These are phyloP conservation scores for Blastobotrys indianensis DNA, from an alignment of 1,139 yeast species.

Conservation along the genomic window DNA sequence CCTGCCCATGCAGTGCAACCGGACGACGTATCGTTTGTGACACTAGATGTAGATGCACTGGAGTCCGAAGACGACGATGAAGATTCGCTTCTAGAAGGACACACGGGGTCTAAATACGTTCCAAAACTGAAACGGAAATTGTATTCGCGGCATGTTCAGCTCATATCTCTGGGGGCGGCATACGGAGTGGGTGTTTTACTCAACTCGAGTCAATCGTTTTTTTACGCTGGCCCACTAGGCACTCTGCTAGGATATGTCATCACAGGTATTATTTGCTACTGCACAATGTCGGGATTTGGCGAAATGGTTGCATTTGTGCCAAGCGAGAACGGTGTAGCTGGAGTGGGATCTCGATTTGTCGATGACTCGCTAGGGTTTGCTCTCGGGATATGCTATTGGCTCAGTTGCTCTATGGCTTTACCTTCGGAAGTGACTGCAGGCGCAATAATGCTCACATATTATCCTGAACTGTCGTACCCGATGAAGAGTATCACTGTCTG, in stretches of 20 bases:
- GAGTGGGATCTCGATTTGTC: conserved; percentile 65
- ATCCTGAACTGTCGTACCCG: conserved; percentile 47
- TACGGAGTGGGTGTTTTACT: conserved; percentile 76
- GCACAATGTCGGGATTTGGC: conserved; percentile 70
- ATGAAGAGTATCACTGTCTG: conserved; percentile 58
- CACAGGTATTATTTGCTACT: conserved; percentile 61
- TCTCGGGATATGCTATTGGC: conserved; percentile 71
- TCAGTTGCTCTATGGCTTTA: conserved; percentile 64
- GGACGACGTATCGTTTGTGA: conserved; percentile 22
- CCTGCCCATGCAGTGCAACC: conserved; percentile 8
- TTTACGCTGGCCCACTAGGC: conserved; percentile 80
- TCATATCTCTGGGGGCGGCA: conserved; percentile 80
- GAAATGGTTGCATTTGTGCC: conserved; percentile 86
- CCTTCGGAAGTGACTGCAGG: conserved; percentile 81
- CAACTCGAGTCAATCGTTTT: conserved; percentile 72
- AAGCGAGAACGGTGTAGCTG: conserved; percentile 61
- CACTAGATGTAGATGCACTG: conserved; percentile 24
- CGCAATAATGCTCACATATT: conserved; percentile 65
- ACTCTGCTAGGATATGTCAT: conserved; percentile 63
- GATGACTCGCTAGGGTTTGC: conserved; percentile 86
- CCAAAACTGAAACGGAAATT: conserved; percentile 45
- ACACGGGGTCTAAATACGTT: conserved; percentile 4
- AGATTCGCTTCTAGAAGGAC: conserved; percentile 5
- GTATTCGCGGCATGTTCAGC: conserved; percentile 65
- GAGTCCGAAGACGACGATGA: conserved; percentile 22